Conservation (phyloP, 2,329 filamentous ascomycete genomes). For the Akanthomyces lecanii region DNA sequence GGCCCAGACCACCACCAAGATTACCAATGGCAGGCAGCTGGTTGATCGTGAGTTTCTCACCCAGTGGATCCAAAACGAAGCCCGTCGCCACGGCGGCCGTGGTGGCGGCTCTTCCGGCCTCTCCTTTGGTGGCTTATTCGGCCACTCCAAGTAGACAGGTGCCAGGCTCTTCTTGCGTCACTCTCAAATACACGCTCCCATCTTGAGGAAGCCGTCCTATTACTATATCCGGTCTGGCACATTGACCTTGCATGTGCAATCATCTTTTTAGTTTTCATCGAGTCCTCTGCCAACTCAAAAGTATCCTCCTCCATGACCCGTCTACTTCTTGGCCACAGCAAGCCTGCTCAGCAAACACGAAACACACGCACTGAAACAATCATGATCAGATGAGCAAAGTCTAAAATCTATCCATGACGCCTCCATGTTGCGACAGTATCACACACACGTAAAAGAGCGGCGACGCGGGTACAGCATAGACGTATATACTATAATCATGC, state of each 20-base stretch:
- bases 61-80: conserved; percentile 52
- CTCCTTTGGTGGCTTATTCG: conserved; percentile 39
- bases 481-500: neutral
- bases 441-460: neutral
- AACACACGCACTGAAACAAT: neutral
- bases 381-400: neutral
- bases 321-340: too few species aligned
- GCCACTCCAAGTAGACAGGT: conserved; percentile 22
- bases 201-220: too few species aligned
- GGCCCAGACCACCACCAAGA: conserved; percentile 44
- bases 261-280: too few species aligned
- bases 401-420: neutral
- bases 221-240: too few species aligned
- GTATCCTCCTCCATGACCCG: too few species aligned
- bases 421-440: neutral
- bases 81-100: conserved; percentile 41
- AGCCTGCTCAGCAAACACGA: too few species aligned
- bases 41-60: conserved; percentile 46
- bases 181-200: too few species aligned
- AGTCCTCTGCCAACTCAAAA: too few species aligned
- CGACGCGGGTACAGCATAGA: neutral
- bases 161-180: too few species aligned
- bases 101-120: conserved; percentile 37
- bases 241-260: too few species aligned
- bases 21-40: conserved; percentile 46